Evolutionary conservation across 257 asterid species (phyloP), one percentile per base, ranked within the genome.

Genomic region (Schizonepeta tenuifolia): DNA sequence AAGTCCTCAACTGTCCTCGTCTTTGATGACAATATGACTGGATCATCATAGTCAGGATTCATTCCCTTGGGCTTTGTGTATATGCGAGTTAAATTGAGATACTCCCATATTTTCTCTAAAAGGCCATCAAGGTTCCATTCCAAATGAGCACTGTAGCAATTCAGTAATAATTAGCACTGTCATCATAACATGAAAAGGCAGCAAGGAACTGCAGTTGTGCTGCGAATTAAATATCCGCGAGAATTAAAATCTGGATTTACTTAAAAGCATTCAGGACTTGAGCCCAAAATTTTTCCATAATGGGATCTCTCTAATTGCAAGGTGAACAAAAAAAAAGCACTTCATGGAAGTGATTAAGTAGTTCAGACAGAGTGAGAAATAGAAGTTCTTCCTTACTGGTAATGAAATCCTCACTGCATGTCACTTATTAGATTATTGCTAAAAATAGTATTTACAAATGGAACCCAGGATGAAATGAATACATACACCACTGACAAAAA

Each of bases 61-160:
- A 95, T 85, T 60, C 98, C 99, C 84, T 95, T 95, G 21, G 99
- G 99, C 85, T 95, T 95, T 40, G 98, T 95, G 86, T 92, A 92
- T 75, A 95, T 93, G 77, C 99, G 99, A 73, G 99, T 95, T 80
- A 95, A 83, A 72, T 80, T 57, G 51, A 95, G 95, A 77, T 95
- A 95, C 79, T 95, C 97, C 99, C 99, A 95, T 26, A 95, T 78
- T 84, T 86, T 87, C 77, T 95, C 99, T 67, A 95, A 86, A 78
- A 95, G 89, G 28, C 99, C 99, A 78, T 95, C 99, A 35, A 95
- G 96, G 80, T 95, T 95, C 99, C 99, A 95, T 72, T 95, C 99
- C 82, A 95, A 78, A 79, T 95, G 99, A 41, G 99, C 99, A 82
- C 99, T 95, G 85, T 36, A 70, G 53, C 75, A 49, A 56, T 33